Conservation (phyloP, 1,139 yeast species). For the Lipomyces yarrowii region DNA sequence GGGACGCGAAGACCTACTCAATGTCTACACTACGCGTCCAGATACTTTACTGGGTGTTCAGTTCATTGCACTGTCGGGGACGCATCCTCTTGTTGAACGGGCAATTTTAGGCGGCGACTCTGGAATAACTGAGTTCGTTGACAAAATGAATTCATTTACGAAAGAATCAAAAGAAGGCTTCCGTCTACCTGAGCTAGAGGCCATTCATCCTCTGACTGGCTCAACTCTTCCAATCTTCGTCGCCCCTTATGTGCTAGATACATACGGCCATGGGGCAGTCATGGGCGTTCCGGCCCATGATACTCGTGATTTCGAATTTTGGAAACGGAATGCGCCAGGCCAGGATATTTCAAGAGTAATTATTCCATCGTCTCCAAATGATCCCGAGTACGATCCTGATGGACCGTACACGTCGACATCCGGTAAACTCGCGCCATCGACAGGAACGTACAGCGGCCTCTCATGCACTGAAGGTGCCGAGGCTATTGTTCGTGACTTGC, state of each 20-base stretch:
- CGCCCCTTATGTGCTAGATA: constrained; percentile 85
- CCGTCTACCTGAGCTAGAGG: constrained; percentile 51
- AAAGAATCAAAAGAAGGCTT: constrained; percentile 69
- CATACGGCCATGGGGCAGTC: constrained; percentile 89
- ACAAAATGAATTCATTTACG: constrained; percentile 43
- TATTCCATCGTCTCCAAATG: constrained; percentile 43
- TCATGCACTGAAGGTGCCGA: constrained; percentile 55
- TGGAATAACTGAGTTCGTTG: constrained; percentile 53
- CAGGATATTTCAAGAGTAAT: constrained; percentile 51
- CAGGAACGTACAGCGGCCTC: constrained; percentile 59
- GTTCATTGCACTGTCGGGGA: constrained; percentile 73
- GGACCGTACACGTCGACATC: constrained; percentile 54
- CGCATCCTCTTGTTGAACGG: constrained; percentile 61
- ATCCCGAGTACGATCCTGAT: constrained; percentile 20
- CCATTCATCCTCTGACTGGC: constrained; percentile 59
- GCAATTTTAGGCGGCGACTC: constrained; percentile 44
- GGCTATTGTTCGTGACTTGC: constrained; percentile 51
- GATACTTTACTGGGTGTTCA: constrained; percentile 85
- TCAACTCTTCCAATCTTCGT: constrained; percentile 71
- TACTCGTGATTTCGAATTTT: constrained; percentile 75
- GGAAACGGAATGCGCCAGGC: constrained; percentile 63
- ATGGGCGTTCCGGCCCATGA: constrained; percentile 99
- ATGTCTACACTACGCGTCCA: constrained; percentile 82
- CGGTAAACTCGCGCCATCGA: constrained; percentile 55
- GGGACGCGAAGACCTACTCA: constrained; percentile 34